These are phyloP conservation scores for Melastoma malabathricum DNA, from an alignment of 345 rosid species.

Conservation along the genomic window DNA sequence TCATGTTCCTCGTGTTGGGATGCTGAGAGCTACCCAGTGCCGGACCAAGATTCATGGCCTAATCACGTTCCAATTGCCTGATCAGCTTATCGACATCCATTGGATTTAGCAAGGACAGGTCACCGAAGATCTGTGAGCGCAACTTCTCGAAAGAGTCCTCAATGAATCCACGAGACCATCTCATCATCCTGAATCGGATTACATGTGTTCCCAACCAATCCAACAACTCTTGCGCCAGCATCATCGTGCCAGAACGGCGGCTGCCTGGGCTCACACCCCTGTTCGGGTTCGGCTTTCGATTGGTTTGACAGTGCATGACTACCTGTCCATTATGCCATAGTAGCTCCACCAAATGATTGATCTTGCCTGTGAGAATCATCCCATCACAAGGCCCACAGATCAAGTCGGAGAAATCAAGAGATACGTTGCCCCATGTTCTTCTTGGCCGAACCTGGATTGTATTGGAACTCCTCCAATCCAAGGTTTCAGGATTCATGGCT, in stretches of 20 bases:
- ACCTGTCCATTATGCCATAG: slow-evolving; percentile 58
- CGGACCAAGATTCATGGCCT: slow-evolving; percentile 9
- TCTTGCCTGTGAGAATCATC: slow-evolving; percentile 25
- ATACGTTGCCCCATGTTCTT: slow-evolving; percentile 24
- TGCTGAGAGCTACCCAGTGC: slow-evolving; percentile 10
- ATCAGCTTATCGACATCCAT: slow-evolving; percentile 15
- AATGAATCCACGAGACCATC: slow-evolving; percentile 50
- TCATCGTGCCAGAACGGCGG: slow-evolving; percentile 11
- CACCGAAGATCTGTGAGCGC: slow-evolving; percentile 34
- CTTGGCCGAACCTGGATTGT: slow-evolving; percentile 24
- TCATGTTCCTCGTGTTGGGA: slow-evolving; percentile 8
- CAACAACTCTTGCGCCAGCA: slow-evolving; percentile 8
- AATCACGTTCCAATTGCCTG: slow-evolving; percentile 14
- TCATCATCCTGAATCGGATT: slow-evolving; percentile 41
- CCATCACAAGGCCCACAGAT: slow-evolving; percentile 7
- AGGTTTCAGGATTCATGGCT: slow-evolving; percentile 42
- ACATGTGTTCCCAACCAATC: slow-evolving; percentile 20
- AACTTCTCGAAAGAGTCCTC: slow-evolving; percentile 45
- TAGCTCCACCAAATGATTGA: slow-evolving; percentile 52
- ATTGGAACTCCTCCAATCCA: slow-evolving; percentile 57
- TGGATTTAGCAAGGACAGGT: slow-evolving; percentile 15
- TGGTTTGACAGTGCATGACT: slow-evolving; percentile 46
- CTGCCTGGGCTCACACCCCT: slow-evolving; percentile 13
- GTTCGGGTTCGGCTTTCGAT: slow-evolving; percentile 18
- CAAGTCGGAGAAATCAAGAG: background rate